Percentiles rank a stretch among this genome's conserved stretches.
phyloP scores from a whole-genome alignment of 2,329 filamentous ascomycete genomes.

The Colletotrichum karsti region DNA sequence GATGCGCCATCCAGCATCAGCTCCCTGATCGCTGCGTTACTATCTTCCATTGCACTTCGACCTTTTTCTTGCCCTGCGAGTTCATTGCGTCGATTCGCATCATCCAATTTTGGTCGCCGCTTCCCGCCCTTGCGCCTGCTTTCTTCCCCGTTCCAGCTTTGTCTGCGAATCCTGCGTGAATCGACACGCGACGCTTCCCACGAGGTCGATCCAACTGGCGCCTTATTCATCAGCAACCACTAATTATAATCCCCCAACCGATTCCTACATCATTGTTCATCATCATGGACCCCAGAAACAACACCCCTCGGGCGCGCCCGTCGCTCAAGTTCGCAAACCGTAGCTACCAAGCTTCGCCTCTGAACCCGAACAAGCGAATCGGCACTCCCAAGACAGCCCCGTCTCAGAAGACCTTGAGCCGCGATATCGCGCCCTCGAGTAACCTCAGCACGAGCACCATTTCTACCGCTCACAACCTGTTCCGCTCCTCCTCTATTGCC shows the following conservation, averaged over 20 bases:
- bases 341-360: conserved; percentile 48
- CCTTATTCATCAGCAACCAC: conserved; percentile 13
- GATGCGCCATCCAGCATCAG: conserved; percentile 27
- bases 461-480: conserved; percentile 49
- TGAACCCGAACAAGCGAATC: conserved; percentile 41
- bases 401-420: conserved; percentile 44
- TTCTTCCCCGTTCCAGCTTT: conserved; percentile 5
- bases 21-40: conserved; percentile 25
- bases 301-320: conserved; percentile 49
- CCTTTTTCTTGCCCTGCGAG: not conserved
- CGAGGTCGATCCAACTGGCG: conserved; percentile 10
- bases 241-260: conserved; percentile 6
- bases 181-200: conserved; percentile 18
- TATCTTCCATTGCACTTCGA: not conserved
- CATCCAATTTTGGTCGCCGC: not conserved
- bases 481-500: conserved; percentile 47
- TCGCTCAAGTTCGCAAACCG: conserved; percentile 54
- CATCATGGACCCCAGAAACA: conserved; percentile 34
- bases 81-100: not conserved
- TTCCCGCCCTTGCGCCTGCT: conserved; percentile 13
- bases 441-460: conserved; percentile 46
- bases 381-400: conserved; percentile 48
- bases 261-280: not conserved
- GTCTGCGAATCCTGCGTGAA: conserved; percentile 25
- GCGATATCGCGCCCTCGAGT: conserved; percentile 45